Base-by-base conservation (phyloP, 805 yeast genomes). In the Brettanomyces nanus region DNA sequence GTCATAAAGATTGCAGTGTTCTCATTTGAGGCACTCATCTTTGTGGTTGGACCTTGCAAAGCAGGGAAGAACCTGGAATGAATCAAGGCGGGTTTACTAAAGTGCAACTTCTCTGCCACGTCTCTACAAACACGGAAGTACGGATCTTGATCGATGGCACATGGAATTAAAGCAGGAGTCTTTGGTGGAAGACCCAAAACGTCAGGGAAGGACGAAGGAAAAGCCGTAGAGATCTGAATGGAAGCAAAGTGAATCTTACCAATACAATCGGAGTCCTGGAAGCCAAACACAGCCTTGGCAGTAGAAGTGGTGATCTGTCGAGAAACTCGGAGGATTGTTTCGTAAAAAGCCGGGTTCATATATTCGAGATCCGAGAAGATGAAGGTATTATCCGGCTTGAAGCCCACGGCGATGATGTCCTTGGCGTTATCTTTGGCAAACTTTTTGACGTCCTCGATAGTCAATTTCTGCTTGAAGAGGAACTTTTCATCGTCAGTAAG, bases 91-190 rank as follows among this genome's bases (percentile, higher is more conserved):
- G 97, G 97, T 64, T 92, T 92, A 45, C 87, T 68, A 59, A 73
- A 94, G 61, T 81, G 83, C 59, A 92, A 73, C 62, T 90, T 92
- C 54, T 80, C 87, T 9, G 98, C 97, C 47, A 92, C 98, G 59
- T 92, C 98, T 65, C 98, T 75, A 63, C 95, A 85, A 18, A 92
- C 94, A 63, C 98, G 75, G 69, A 92, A 92, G 63, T 92, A 92
- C 22, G 98, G 97, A 62, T 92, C 98, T 69, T 90, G 98, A 60
- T 92, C 98, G 58, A 92, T 92, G 34, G 98, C 98, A 71, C 98
- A 92, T 28, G 98, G 98, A 61, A 92, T 92, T 61, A 92, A 69
- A 63, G 95, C 86, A 45, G 96, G 97, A 0, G 97, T 86, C 66
- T 89, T 92, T 35, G 79, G 68, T 33, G 94, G 85, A 52, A 80